Evolutionary conservation across 1,284 basidiomycete genomes (phyloP), one percentile per base, ranked within the genome.

Genomic region (Acaromyces ingoldii): DNA sequence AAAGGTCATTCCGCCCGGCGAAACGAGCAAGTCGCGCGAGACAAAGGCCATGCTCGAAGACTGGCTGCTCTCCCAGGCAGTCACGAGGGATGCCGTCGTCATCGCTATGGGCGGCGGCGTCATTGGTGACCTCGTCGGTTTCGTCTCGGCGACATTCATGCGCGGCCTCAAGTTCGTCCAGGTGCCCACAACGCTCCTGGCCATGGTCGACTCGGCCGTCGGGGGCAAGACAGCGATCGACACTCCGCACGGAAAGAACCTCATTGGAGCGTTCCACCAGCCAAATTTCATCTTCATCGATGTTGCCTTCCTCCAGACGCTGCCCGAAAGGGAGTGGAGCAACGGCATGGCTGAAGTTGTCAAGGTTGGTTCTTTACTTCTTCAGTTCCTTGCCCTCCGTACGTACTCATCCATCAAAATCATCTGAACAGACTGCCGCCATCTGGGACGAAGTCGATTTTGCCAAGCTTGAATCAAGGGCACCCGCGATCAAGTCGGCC

Each of bases 291-390:
- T 97, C 75, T 99, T 99, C 78, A 95, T 97, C 66, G 95, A 99
- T 76, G 87, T 90, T 15, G 87, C 91, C 0, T 95, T 95, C 81
- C 83, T 99, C 57, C 88, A 91, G 66, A 93, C 91, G 1, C 85
- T 99, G 4, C 92, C 92, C 0, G 78, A 85, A 38, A 82, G 95
- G 57, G 95, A 98, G 76, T 92, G 97, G 65, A 88, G 89, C 38
- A 98, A 98, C 73, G 93, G 93, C 41, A 96, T 99, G 89, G 92
- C 95, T 1, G 93, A 99, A 77, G 88, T 97, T 3, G 85, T 98
- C 77, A 98, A 97, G 83, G 26, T 10, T 11, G 21, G 19, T n/a
- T 48, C 37, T 37, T 3, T 9, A 10, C 42, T 26, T 45, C 19
- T 26, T 42, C 42, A 13, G n/a, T 26, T 1, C 33, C n/a, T n/a